Evolutionary conservation across 2,329 filamentous ascomycete species (phyloP), one percentile per base, ranked within the genome.

Genomic region (Endoconidiophora laricicola): DNA sequence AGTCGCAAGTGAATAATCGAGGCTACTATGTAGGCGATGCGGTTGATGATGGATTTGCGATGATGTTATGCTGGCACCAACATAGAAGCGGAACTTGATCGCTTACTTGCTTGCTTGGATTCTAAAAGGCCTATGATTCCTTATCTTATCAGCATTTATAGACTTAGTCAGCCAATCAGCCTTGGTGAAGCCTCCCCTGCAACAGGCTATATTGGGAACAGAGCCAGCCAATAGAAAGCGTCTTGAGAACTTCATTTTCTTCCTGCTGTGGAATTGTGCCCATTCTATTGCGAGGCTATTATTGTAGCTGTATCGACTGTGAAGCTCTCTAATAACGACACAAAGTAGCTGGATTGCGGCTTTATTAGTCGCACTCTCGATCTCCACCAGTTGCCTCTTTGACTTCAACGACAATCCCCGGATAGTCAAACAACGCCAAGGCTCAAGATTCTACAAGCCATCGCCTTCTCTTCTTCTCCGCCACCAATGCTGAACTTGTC

Each of bases 401-500:
- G 29, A 20, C 33, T 18, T 33, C 22, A 9, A 16, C 23, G 20
- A 37, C 38, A 50, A n/a, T 24, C 26, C 40, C 16, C 16, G 16
- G 16, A 18, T 18, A 18, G 36, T 26, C 14, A 37, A 20, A 18
- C 29, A 12, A 26, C 29, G 2, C 49, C 9, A 36, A 51, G 29
- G 7, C 29, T 33, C 5, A 33, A 33, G 29, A 33, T 3, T 1
- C 29, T 9, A 12, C 7, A 33, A 33, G 29, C 9, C 29, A 33
- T 33, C 29, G 29, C 7, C 29, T 33, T 33, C 29, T 33, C 29
- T 33, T 33, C 7, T 33, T 33, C 29, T 33, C 29, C 29, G 29
- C 2, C 6, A 12, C 29, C 12, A 7, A 33, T 33, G 29, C 29
- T 54, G 45, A 48, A 42, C 36, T 38, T 54, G 22, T 43, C 66